Percentiles rank a stretch among this genome's conserved stretches.
These are phyloP conservation scores for Myxozyma vanderwaltii DNA, from an alignment of 805 yeast genomes.

Conservation along the genomic window DNA sequence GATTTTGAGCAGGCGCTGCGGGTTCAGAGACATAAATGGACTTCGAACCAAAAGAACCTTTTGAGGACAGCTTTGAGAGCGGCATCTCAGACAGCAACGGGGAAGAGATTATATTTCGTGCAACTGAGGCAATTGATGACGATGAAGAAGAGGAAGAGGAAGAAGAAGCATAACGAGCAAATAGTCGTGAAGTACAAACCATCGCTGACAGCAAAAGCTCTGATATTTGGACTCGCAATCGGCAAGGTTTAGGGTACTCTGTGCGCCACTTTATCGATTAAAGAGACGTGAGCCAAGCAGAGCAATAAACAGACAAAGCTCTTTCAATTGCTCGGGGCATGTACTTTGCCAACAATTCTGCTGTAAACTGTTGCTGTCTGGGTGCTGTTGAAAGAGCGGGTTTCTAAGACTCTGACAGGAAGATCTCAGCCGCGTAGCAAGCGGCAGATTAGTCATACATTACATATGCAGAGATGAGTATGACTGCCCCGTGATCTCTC, in stretches of 20 bases:
- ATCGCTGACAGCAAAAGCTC: background rate
- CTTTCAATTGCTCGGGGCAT: too few relatives aligned
- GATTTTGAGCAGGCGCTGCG: background rate
- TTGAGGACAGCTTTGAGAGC: background rate
- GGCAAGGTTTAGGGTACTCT: background rate
- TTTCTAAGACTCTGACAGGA: too few relatives aligned
- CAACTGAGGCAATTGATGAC: background rate
- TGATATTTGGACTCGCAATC: background rate
- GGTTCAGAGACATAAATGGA: background rate
- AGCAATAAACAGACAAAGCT: too few relatives aligned
- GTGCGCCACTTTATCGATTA: background rate
- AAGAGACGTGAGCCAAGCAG: background rate
- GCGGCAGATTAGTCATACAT: background rate
- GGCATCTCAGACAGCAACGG: background rate
- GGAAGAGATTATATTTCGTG: too few relatives aligned
- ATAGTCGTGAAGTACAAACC: background rate
- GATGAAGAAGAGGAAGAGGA: constrained; percentile 13
- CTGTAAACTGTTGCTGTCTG: too few relatives aligned
- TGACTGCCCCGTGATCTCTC: too few relatives aligned
- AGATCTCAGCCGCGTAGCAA: background rate
- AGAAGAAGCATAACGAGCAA: constrained; percentile 9
- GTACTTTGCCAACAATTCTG: too few relatives aligned
- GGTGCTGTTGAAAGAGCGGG: too few relatives aligned
- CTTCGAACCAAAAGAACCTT: background rate
- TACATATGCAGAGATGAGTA: background rate